Evolutionary conservation across 1,284 basidiomycete species (phyloP), one percentile per base, ranked within the genome.

Genomic region (Pseudozyma tsukubaensis): DNA sequence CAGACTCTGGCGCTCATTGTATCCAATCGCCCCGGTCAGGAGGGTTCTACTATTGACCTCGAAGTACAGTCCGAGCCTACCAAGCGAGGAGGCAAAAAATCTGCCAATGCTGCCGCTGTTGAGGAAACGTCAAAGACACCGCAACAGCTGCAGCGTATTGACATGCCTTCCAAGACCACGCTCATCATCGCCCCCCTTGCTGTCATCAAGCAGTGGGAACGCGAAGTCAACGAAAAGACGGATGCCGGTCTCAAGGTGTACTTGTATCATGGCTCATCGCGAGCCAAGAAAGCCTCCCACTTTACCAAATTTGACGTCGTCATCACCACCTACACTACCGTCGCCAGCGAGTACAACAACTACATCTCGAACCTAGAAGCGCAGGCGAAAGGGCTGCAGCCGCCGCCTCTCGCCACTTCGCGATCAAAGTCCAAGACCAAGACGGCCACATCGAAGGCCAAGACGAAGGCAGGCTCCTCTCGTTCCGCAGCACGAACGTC

Each of bases 1-100:
- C 94, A 97, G 88, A 93, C 91, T 0, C 97, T 97, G 47, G 90
- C 94, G 82, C 88, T 98, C 47, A 87, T 98, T 60, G 93, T 96
- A 1, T 94, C 95, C 0, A 96, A 97, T 78, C 86, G 97, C 11
- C 94, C 94, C 0, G 94, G 72, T 18, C 55, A 60, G 18, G 53
- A 62, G 10, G n/a, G 94, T 92, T 77, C 95, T 93, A 0, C 88
- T 95, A 4, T 94, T 92, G 51, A 95, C 95, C 7, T 86, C 7
- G 51, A 69, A 1, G 34, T 60, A 13, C 58, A 57, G 12, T 37
- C 45, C 7, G 57, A 56, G 10, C 24, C 56, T 35, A 8, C 42
- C 14, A 61, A 66, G 37, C 50, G 54, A 11, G 54, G 48, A 34
- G 70, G 62, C 42, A 62, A 70, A 9, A 32, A 56, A 1, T 19